Evolutionary conservation across 1,284 basidiomycete genomes (phyloP).

Genomic region (Ceratobasidium theobromae): DNA sequence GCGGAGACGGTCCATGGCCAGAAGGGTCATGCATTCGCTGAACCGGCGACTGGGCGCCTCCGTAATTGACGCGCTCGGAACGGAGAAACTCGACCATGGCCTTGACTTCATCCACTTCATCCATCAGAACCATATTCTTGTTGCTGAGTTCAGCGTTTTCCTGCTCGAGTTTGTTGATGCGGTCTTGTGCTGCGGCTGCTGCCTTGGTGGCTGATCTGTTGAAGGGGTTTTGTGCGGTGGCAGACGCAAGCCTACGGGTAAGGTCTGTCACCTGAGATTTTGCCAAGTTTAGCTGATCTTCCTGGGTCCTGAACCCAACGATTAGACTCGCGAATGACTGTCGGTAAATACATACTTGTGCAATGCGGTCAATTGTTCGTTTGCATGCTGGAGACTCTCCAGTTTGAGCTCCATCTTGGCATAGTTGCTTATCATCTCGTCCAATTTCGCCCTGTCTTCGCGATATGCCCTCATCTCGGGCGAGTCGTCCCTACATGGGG

Average conservation of each 20-base stretch:
- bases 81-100: constrained; percentile 36
- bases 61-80: constrained; percentile 27
- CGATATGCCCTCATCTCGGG: constrained; percentile 34
- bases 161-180: constrained; percentile 31
- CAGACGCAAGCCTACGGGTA: constrained; percentile 17
- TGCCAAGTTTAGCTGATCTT: constrained; percentile 17
- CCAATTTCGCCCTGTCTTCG: constrained; percentile 28
- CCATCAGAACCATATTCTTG: constrained; percentile 35
- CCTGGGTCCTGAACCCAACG: constrained; percentile 7
- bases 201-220: constrained; percentile 20
- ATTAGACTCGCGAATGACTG: too few relatives aligned
- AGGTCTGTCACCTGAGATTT: constrained; percentile 2
- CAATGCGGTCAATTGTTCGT: constrained; percentile 23
- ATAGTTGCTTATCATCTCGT: constrained; percentile 31
- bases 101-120: constrained; percentile 36
- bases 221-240: constrained; percentile 8
- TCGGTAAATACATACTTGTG: constrained; percentile 32
- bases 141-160: constrained; percentile 31
- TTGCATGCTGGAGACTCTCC: constrained; percentile 35
- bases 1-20: constrained; percentile 21
- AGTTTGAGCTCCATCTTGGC: constrained; percentile 34
- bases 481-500: constrained; percentile 37
- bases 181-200: constrained; percentile 29
- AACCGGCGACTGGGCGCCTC: constrained; percentile 9
- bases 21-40: constrained; percentile 25